Percentiles rank a stretch among this genome's conserved stretches.
Conservation (phyloP, 495 filamentous ascomycete species). For the Penicillium cosmopolitanum region DNA sequence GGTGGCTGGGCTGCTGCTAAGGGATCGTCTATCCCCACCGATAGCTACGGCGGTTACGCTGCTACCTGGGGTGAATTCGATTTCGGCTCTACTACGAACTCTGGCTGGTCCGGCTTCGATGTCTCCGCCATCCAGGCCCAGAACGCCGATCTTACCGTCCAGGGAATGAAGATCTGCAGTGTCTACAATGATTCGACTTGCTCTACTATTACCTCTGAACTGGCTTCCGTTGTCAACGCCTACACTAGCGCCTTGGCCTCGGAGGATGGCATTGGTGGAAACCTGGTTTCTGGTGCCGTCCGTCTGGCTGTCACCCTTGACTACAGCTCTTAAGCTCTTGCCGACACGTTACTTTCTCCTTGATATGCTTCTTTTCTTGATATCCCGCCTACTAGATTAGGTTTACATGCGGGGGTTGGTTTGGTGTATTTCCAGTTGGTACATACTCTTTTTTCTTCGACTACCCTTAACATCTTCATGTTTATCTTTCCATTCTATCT, state of each 20-base stretch:
- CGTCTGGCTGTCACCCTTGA: conserved; percentile 34
- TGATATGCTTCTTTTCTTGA: conserved; percentile 6
- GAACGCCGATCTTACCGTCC: conserved; percentile 33
- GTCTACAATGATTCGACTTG: conserved; percentile 22
- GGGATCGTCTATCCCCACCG: conserved; percentile 35
- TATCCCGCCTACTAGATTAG: conserved; percentile 7
- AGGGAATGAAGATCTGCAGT: conserved; percentile 44
- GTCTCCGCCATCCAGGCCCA: conserved; percentile 44
- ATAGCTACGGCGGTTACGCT: conserved; percentile 38
- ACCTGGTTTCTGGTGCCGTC: conserved; percentile 35
- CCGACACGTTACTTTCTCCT: conserved; percentile 11
- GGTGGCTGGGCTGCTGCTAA: conserved; percentile 40
- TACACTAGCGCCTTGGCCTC: conserved; percentile 35
- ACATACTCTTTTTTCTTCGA: conserved; percentile 14
- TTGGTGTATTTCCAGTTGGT: conserved; percentile 26
- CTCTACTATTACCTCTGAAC: conserved; percentile 36
- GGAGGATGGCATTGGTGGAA: conserved; percentile 44
- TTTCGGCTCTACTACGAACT: conserved; percentile 37
- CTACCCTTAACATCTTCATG: conserved; percentile 10
- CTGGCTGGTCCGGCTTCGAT: conserved; percentile 47
- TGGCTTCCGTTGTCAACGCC: conserved; percentile 36
- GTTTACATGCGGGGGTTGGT: conserved; percentile 14
- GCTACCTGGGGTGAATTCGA: conserved; percentile 51
- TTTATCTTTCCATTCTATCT: conserved; percentile 2
- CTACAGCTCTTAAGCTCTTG: conserved; percentile 29